A percentile compares a stretch with the other conserved stretches of the same genome.
phyloP scores from a whole-genome alignment of 441 rosid species.

The Adansonia rubrostipa region DNA sequence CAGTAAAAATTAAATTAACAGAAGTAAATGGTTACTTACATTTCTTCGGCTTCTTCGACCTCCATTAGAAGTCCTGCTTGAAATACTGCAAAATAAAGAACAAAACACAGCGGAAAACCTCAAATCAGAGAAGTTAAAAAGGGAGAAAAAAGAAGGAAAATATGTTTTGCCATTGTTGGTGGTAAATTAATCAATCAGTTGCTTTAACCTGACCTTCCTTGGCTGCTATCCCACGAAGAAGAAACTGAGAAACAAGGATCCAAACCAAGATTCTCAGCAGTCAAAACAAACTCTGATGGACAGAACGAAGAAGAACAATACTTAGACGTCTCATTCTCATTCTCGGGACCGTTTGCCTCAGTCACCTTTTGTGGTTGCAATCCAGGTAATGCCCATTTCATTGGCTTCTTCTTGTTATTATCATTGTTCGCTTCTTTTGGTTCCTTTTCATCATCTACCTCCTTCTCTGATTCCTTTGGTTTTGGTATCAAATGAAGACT shows the following conservation, averaged over 20 bases:
- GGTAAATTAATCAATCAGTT: slow-evolving; percentile 15
- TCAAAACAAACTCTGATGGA: slow-evolving; percentile 62
- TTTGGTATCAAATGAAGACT: slow-evolving; percentile 48
- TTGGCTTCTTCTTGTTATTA: slow-evolving; percentile 40
- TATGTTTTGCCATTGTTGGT: neutral
- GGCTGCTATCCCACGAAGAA: slow-evolving; percentile 73
- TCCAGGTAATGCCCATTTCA: slow-evolving; percentile 77
- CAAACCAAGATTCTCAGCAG: slow-evolving; percentile 73
- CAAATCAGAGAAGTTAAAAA: slow-evolving; percentile 22
- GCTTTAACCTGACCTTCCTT: slow-evolving; percentile 56
- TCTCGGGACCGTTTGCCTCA: slow-evolving; percentile 31
- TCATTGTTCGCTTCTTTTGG: slow-evolving; percentile 13
- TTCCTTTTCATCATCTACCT: slow-evolving; percentile 34
- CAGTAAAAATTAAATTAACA: neutral
- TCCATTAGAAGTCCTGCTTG: slow-evolving; percentile 70
- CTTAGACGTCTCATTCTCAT: slow-evolving; percentile 10
- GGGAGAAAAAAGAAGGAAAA: neutral
- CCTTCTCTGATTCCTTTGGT: slow-evolving; percentile 40
- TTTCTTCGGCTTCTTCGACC: slow-evolving; percentile 77
- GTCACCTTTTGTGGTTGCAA: slow-evolving; percentile 44
- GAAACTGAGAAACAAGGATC: slow-evolving; percentile 61
- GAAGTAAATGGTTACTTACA: slow-evolving; percentile 42
- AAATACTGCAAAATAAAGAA: slow-evolving; percentile 41
- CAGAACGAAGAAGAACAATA: slow-evolving; percentile 42
- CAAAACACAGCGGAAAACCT: slow-evolving; percentile 17